These are phyloP conservation scores for Tulasnella calospora DNA, from an alignment of 768 basidiomycete species.

Conservation along the genomic window DNA sequence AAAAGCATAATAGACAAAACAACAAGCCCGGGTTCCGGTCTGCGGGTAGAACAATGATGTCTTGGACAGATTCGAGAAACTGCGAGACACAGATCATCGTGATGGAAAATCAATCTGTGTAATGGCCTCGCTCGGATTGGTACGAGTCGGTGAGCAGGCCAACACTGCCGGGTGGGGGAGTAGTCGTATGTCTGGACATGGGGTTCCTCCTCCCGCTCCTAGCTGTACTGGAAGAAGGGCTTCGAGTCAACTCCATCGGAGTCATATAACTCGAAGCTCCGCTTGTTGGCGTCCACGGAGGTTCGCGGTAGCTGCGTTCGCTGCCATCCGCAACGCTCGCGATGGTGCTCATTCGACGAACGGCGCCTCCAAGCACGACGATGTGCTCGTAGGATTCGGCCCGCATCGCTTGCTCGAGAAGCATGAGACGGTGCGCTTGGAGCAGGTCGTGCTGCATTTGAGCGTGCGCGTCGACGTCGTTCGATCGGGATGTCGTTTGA, in stretches of 20 bases:
- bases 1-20: not conserved
- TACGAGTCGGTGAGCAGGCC: not conserved
- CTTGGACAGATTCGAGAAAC: not conserved
- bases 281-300: conserved; percentile 23
- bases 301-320: not conserved
- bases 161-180: not conserved
- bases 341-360: conserved; percentile 23
- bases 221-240: conserved; percentile 8
- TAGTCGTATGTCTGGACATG: not conserved
- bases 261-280: not conserved
- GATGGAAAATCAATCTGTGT: not conserved
- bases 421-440: conserved; percentile 21
- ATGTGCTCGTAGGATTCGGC: conserved; percentile 20
- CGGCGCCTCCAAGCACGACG: conserved; percentile 17
- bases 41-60: not conserved
- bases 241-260: conserved; percentile 8
- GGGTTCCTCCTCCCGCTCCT: conserved; percentile 13
- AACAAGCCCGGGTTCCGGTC: not conserved
- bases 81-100: too few relatives aligned
- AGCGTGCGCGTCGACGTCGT: not conserved
- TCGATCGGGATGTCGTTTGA: not conserved
- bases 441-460: conserved; percentile 21
- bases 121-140: not conserved
- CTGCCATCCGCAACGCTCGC: conserved; percentile 3
- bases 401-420: conserved; percentile 20